Evolutionary conservation across 164 flowering plant species (phyloP).

Genomic region (Tetracentron sinense): DNA sequence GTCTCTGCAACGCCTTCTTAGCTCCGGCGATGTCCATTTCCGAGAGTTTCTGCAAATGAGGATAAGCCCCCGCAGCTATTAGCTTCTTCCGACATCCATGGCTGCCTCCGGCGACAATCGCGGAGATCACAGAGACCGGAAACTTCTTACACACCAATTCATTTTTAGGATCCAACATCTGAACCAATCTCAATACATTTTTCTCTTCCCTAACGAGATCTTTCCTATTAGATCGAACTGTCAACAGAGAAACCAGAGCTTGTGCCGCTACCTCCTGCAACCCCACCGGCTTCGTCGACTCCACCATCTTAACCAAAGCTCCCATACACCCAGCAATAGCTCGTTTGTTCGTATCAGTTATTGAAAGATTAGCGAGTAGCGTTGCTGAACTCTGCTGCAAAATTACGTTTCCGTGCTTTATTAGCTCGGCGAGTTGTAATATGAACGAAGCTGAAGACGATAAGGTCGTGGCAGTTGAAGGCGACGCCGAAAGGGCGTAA

Average conservation of each 20-base stretch:
- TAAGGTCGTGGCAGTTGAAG: conserved; percentile 26
- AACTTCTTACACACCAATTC: conserved; percentile 48
- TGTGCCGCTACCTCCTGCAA: conserved; percentile 49
- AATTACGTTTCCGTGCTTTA: conserved; percentile 41
- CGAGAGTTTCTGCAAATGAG: conserved; percentile 50
- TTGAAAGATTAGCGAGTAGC: conserved; percentile 36
- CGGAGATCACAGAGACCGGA: conserved; percentile 50
- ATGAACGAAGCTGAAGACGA: conserved; percentile 47
- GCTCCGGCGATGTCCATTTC: conserved; percentile 78
- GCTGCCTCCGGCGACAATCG: conserved; percentile 47
- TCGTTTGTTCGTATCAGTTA: conserved; percentile 52
- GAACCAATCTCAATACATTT: conserved; percentile 51
- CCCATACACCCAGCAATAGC: conserved; percentile 50
- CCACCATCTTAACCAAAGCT: conserved; percentile 63
- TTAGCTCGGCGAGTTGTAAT: conserved; percentile 40
- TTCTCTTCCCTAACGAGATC: conserved; percentile 73
- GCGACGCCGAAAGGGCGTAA: conserved; percentile 34
- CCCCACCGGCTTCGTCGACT: conserved; percentile 59
- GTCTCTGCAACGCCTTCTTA: conserved; percentile 58
- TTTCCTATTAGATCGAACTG: conserved; percentile 56
- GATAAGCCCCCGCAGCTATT: conserved; percentile 52
- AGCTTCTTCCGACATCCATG: conserved; percentile 52
- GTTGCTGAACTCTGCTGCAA: conserved; percentile 52
- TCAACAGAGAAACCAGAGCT: conserved; percentile 48
- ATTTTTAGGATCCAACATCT: conserved; percentile 59